phyloP scores from a whole-genome alignment of 1,284 basidiomycete genomes.

The Pseudozyma sp. region DNA sequence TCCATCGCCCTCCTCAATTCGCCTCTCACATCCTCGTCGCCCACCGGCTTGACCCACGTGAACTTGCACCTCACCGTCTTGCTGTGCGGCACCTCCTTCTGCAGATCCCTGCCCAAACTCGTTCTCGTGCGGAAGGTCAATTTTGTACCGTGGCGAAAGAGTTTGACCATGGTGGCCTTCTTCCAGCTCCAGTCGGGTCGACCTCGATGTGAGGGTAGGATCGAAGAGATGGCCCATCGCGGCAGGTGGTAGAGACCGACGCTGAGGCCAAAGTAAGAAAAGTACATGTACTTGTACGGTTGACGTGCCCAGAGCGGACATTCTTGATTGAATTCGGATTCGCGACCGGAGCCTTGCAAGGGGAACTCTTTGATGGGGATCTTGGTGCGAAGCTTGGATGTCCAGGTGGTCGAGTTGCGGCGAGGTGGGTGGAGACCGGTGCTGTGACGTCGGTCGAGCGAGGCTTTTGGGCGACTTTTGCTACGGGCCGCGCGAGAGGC shows the following conservation, averaged over 20 bases:
- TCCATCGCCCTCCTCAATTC: constrained; percentile 57
- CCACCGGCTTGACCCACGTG: constrained; percentile 53
- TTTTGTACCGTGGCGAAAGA: constrained; percentile 56
- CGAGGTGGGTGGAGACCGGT: constrained; percentile 10
- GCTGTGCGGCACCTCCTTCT: constrained; percentile 56
- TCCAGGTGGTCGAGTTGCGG: constrained; percentile 37
- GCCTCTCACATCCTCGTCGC: constrained; percentile 47
- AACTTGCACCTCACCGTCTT: constrained; percentile 59
- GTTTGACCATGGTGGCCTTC: constrained; percentile 56
- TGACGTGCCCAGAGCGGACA: constrained; percentile 59
- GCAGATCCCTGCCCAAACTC: constrained; percentile 49
- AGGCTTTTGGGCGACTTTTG: constrained; percentile 2
- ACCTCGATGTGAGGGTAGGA: constrained; percentile 43
- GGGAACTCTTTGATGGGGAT: constrained; percentile 61
- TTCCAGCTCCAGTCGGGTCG: constrained; percentile 61
- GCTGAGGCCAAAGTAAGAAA: constrained; percentile 58
- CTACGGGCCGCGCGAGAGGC: constrained; percentile 26
- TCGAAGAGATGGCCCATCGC: constrained; percentile 45
- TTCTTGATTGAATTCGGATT: constrained; percentile 59
- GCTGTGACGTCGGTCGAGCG: background rate
- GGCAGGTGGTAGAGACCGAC: constrained; percentile 57
- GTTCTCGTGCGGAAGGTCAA: constrained; percentile 62
- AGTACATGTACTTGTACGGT: constrained; percentile 62
- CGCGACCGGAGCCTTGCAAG: constrained; percentile 54
- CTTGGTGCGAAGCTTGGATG: constrained; percentile 43